Base-by-base conservation (phyloP, 2,329 filamentous ascomycete genomes). In the Pseudopithomyces maydicus region DNA sequence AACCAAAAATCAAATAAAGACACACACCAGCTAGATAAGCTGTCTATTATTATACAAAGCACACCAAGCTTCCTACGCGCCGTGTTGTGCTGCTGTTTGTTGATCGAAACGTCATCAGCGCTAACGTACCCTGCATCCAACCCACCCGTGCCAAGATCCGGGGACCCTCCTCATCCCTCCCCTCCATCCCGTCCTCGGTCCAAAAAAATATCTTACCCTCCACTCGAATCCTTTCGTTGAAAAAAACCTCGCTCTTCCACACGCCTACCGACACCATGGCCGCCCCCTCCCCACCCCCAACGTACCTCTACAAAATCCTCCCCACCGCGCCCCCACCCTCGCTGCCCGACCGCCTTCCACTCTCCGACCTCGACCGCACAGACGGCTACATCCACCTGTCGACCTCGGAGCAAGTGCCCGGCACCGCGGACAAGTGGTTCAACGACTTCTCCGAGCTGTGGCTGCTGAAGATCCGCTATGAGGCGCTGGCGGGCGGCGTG, bases 341-440 rank as follows among this genome's bases (percentile, higher is more conserved):
- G 1, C 76, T 88, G 35, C 85, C 85, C 2, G 69, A 76, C 1
- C 74, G 78, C 56, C 83, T 85, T 52, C 85, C 86, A 14, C 78
- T 85, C 57, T 88, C 85, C 12, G 81, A 84, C 33, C 81, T 88
- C 43, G 86, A 88, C 71, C 72, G 74, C 61, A 79, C 82, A 35
- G 85, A 88, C 67, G 85, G 85, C 47, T 88, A 86, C 72, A 77
- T 88, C 32, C 86, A 88, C 63, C 71, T 88, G 15, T 88, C 85
- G 67, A 84, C 82, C 0, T 78, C 81, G 1, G 73, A 74, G 36
- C 86, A 88, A 77, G 71, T 72, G 1, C 64, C 71, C 42, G 65
- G 68, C 19, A 74, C 72, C n/a, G 68, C 69, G 26, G 70, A 69
- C 52, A 67, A 68, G 22, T 76, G 72, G 58, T 77, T 75, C 56